Base-by-base conservation (phyloP, 768 basidiomycete genomes). In the Harrya chromipes region DNA sequence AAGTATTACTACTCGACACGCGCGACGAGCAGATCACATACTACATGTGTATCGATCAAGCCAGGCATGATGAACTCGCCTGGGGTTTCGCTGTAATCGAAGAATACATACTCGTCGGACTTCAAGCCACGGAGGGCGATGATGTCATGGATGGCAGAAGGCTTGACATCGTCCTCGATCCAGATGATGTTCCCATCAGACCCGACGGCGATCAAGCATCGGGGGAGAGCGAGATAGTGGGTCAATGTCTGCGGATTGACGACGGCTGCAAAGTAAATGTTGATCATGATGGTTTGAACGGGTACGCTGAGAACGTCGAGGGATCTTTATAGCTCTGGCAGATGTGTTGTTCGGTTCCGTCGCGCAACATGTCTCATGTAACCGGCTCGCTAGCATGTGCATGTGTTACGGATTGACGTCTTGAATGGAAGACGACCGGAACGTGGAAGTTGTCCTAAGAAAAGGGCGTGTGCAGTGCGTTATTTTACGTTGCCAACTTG, bases 1-100 rank as follows among this genome's bases (percentile, higher is more conserved):
- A 11, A 29, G 12, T 11, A 29, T 29, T 6, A 29, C 3, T 13
- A 29, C 29, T 29, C 11, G 11, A 29, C 29, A 29, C 29, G 12
- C 29, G 29, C 11, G 29, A 17, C n/a, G 27, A 6, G n/a, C 29
- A 23, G 13, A n/a, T 24, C 19, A 69, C 85, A 64, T 64, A 92
- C 92, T 23, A 90, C 89, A 69, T 94, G 92, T 9, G 92, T 92
- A 72, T 95, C 93, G 45, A 94, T 75, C 63, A 94, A 83, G 6
- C 93, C 93, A 12, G 93, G 93, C 63, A 90, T 80, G 42, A 94
- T 57, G 61, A 92, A 93, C 58, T 82, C 74, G 3, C 80, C 79
- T 1, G 73, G 63, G 17, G 61, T 27, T 9, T 20, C n/a, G 33
- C 23, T 67, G 42, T 82, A 66, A 16, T 53, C 49, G 12, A 74